These are phyloP conservation scores for Xerocomus nothofagi DNA, from an alignment of 1,284 basidiomycete species.

Conservation along the genomic window DNA sequence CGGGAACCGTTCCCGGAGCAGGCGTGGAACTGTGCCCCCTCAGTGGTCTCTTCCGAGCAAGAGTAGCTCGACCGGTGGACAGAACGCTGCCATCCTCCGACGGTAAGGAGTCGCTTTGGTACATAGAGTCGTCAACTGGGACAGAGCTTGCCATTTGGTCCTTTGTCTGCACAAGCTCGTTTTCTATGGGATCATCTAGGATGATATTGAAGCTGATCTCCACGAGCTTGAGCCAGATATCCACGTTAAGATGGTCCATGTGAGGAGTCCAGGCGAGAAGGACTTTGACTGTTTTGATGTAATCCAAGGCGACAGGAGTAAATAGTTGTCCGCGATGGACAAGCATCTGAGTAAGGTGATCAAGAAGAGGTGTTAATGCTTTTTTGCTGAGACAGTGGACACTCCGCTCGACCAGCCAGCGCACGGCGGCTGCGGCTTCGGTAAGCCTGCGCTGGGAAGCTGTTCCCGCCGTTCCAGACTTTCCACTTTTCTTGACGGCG, in stretches of 20 bases:
- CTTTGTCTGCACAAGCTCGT: constrained; percentile 37
- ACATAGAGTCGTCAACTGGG: constrained; percentile 29
- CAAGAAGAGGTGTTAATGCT: constrained; percentile 56
- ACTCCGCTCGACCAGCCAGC: constrained; percentile 68
- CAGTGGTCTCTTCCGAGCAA: constrained; percentile 31
- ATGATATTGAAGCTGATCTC: constrained; percentile 77
- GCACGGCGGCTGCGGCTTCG: constrained; percentile 62
- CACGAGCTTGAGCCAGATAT: constrained; percentile 68
- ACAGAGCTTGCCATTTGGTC: constrained; percentile 21
- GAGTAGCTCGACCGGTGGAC: constrained; percentile 20
- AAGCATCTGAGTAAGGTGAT: constrained; percentile 68
- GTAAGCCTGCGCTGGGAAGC: constrained; percentile 58
- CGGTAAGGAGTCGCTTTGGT: constrained; percentile 30
- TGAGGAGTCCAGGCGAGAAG: constrained; percentile 71
- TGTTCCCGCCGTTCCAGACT: constrained; percentile 35
- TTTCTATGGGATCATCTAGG: constrained; percentile 60
- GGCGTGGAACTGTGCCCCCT: constrained; percentile 26
- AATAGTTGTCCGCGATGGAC: constrained; percentile 58
- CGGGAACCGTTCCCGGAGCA: constrained; percentile 15
- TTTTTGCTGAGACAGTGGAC: constrained; percentile 54
- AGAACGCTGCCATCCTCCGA: constrained; percentile 34
- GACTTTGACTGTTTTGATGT: constrained; percentile 73
- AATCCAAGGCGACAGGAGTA: constrained; percentile 72
- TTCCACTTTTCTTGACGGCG: constrained; percentile 49
- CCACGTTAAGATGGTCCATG: constrained; percentile 69